Evolutionary conservation across 1,284 basidiomycete species (phyloP).

Genomic region (Ganoderma leucocontextum): DNA sequence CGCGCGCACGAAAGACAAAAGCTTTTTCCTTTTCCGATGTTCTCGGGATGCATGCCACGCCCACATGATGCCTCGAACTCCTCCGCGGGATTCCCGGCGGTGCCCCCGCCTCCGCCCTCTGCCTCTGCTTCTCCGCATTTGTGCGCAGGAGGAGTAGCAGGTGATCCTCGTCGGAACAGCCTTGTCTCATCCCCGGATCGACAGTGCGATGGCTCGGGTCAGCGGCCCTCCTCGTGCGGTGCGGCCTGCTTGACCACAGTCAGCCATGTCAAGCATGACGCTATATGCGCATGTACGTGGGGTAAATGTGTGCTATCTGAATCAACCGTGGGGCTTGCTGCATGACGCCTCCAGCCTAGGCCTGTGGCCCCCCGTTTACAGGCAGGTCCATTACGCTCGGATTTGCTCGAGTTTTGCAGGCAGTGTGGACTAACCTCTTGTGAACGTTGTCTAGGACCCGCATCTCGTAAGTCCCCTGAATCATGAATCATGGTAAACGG

Average conservation of each 20-base stretch:
- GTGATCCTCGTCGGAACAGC: background rate
- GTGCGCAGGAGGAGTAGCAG: background rate
- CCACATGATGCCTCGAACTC: conserved; percentile 10
- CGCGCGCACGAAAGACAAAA: background rate
- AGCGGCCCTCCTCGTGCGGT: background rate
- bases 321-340: background rate
- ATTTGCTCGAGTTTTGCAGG: background rate
- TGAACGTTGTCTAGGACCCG: too few species aligned
- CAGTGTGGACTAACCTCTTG: too few species aligned
- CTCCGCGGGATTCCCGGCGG: conserved; percentile 19
- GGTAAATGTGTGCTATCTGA: background rate
- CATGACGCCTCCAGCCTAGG: background rate
- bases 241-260: background rate
- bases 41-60: conserved; percentile 18
- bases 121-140: conserved; percentile 1
- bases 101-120: background rate
- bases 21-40: conserved; percentile 19
- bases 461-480: too few species aligned
- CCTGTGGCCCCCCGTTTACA: background rate
- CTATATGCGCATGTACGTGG: background rate
- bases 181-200: background rate
- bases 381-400: too few species aligned
- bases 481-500: too few species aligned
- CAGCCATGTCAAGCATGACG: background rate
- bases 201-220: background rate